Base-by-base conservation (phyloP, 75 land plant species). In the Gnetum montanum region DNA sequence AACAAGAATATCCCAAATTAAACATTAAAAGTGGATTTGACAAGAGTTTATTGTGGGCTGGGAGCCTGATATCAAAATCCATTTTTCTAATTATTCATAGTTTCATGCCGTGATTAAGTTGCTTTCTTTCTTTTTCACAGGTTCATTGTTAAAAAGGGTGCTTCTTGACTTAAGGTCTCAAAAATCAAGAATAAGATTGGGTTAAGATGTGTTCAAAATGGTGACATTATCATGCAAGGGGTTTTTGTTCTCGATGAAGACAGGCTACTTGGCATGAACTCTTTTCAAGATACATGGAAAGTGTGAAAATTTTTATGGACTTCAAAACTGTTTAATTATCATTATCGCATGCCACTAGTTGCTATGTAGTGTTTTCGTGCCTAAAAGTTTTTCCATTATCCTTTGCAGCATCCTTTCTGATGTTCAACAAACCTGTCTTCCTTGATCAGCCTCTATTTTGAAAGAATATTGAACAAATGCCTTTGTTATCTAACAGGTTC, bases 241-340 rank as follows among this genome's bases (percentile, higher is more conserved):
- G 90, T 84, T 2, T 92, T 88, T 72, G 78, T 92, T 12, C 86
- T 90, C 41, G 95, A 92, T 27, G 97, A 88, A 38, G 97, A 92
- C 53, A 77, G 90, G 25, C 43, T 88, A 23, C 67, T 82, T 31
- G 90, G 95, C 11, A 84, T 92, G 30, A 79, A 88, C 70, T 92
- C 95, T 25, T 88, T 92, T 49, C 72, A 81, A 61, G 95, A 88
- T 63, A 88, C 97, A 48, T 84, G 49, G 62, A 88, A 88, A 95
- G 97, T 92, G 54, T 22, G 12, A 5, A 19, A 30, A 25, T 57
- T 1, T n/a, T n/a, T n/a, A 13, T 1, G 6, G 58, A 15, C 19
- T 57, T 15, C 18, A n/a, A 16, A 18, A 20, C 19, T 13, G 49
- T n/a, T n/a, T 30, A 19, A 13, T 60, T 26, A 7, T 54, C 24